Evolutionary conservation across 768 basidiomycete genomes (phyloP).

Genomic region (Termitomyces sp.): DNA sequence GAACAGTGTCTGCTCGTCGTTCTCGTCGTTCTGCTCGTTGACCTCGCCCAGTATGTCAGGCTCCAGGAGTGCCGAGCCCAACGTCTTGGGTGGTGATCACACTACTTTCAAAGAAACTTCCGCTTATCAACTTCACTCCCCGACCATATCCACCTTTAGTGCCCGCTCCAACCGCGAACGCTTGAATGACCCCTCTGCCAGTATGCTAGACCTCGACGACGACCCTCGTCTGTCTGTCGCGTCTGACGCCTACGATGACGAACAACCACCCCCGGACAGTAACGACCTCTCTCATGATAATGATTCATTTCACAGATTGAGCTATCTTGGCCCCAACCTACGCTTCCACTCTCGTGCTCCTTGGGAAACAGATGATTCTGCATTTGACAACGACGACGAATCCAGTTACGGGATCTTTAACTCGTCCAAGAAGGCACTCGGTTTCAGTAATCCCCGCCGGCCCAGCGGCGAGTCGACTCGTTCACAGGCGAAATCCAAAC

Average conservation of each 20-base stretch:
- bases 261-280: constrained; percentile 34
- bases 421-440: constrained; percentile 36
- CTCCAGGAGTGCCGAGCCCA: constrained; percentile 40
- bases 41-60: constrained; percentile 33
- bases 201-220: constrained; percentile 57
- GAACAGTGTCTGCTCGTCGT: neutral
- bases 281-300: constrained; percentile 25
- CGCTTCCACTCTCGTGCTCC: constrained; percentile 78
- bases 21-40: constrained; percentile 4
- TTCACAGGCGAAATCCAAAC: constrained; percentile 47
- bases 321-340: constrained; percentile 79
- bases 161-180: constrained; percentile 28
- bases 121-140: constrained; percentile 17
- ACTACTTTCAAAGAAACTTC: neutral
- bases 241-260: constrained; percentile 23
- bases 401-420: constrained; percentile 33
- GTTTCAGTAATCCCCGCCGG: constrained; percentile 40
- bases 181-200: constrained; percentile 43
- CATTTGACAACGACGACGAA: constrained; percentile 44
- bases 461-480: constrained; percentile 65
- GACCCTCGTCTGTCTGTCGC: constrained; percentile 37
- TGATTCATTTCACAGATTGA: constrained; percentile 51
- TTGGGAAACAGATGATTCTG: constrained; percentile 66
- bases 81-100: constrained; percentile 38
- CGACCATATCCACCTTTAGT: constrained; percentile 14